Evolutionary conservation across 2,329 filamentous ascomycete genomes (phyloP), one percentile per base, ranked within the genome.

Genomic region (Sporothrix protearum): DNA sequence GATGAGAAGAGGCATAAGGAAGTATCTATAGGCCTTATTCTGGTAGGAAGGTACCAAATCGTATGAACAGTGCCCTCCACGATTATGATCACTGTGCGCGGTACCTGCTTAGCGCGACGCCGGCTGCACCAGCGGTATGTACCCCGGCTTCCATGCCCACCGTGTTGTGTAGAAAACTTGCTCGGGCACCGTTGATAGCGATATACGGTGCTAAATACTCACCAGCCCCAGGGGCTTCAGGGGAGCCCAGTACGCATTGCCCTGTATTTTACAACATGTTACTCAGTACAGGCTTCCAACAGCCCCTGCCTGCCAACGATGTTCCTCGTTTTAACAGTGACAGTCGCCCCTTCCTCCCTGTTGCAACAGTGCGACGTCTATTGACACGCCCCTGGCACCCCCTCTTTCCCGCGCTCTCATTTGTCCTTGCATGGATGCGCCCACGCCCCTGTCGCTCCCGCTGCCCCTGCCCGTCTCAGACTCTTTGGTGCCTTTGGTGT

Each of bases 391-490:
- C 68, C 53, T 66, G 16, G 14, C 36, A 59, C 51, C 49, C 53
- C 51, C 67, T 47, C 51, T 30, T 36, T 69, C 68, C 53, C 39
- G 68, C 39, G 39, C 68, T 61, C 28, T 61, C 68, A 69, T 69
- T 69, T 61, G 68, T 55, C 53, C 68, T 49, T 49, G 36, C 53
- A 59, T 69, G 42, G 68, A 61, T 69, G 68, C 53, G 28, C 19
- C 51, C 68, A 70, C 64, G n/a, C 68, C 68, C 68, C 68, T 59
- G 45, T 68, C 45, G 8, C 64, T 51, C 64, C 47, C 45, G 36
- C 64, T 33, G 64, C 30, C 47, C 42, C 45, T 51, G 63, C 63
- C 19, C 16, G 42, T 49, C 63, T 19, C 39, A 63, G 30, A 42
- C 33, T 19, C 28, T 30, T 14, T 22, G 22, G 33, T 47, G 36